These are phyloP conservation scores for Licmophora abbreviata DNA, from an alignment of 108 stramenopile genomes.

Conservation along the genomic window DNA sequence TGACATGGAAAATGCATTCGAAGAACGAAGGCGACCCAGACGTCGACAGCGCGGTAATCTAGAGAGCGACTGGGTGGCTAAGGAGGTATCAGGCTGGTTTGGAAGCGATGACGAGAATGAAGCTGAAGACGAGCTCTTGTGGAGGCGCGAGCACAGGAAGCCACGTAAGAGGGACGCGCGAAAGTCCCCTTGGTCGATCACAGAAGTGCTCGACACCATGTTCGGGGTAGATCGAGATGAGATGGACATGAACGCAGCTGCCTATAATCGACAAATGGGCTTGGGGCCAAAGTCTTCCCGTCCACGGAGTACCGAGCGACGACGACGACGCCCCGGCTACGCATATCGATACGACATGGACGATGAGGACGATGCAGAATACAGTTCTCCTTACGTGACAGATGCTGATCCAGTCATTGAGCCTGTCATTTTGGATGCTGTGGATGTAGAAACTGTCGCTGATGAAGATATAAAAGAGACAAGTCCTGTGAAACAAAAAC, in stretches of 20 bases:
- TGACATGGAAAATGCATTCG: too few relatives aligned
- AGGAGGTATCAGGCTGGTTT: constrained; percentile 19
- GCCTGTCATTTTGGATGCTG: constrained; percentile 16
- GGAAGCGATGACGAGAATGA: constrained; percentile 8
- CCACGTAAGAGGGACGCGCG: background rate
- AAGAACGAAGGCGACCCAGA: too few relatives aligned
- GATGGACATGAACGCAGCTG: constrained; percentile 20
- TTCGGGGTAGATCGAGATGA: constrained; percentile 28
- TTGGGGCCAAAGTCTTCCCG: constrained; percentile 4
- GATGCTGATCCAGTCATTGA: constrained; percentile 17
- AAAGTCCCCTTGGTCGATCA: background rate
- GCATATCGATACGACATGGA: constrained; percentile 48
- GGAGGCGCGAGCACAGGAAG: background rate
- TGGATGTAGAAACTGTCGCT: constrained; percentile 1
- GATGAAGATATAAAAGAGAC: constrained; percentile 1
- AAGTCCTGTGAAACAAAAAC: constrained; percentile 1
- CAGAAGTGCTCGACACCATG: background rate
- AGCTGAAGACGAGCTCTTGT: constrained; percentile 8
- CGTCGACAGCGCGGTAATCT: too few relatives aligned
- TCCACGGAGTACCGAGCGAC: background rate
- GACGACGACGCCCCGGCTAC: constrained; percentile 35
- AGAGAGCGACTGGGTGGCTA: constrained; percentile 12
- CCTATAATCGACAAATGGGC: constrained; percentile 39
- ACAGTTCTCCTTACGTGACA: background rate
- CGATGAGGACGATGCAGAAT: constrained; percentile 20